Conservation (phyloP, 2,329 filamentous ascomycete genomes). For the Penicillium corylophilum region DNA sequence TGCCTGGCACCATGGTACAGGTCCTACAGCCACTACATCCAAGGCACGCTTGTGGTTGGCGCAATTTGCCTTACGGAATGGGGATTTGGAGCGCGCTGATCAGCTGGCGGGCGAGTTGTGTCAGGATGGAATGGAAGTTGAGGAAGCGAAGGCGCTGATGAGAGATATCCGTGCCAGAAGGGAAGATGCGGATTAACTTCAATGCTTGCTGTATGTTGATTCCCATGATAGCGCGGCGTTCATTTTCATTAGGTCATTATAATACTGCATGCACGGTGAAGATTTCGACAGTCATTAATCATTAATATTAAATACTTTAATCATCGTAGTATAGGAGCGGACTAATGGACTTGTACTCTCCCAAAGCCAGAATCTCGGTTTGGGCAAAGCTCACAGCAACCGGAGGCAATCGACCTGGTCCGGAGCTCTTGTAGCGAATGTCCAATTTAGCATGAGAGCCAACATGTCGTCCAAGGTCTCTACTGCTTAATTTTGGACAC, state of each 20-base stretch:
- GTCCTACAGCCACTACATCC: conserved; percentile 86
- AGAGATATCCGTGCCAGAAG: conserved; percentile 78
- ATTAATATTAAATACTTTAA: background rate
- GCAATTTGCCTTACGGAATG: conserved; percentile 70
- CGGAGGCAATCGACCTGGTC: background rate
- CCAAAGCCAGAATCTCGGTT: conserved; percentile 20
- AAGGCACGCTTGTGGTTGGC: conserved; percentile 95
- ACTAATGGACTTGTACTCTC: conserved; percentile 14
- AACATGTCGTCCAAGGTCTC: background rate
- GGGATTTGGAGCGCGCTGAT: conserved; percentile 74
- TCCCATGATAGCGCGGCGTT: conserved; percentile 12
- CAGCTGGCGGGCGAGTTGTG: conserved; percentile 86
- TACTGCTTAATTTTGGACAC: background rate
- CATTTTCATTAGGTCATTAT: conserved; percentile 1
- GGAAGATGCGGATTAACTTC: conserved; percentile 44
- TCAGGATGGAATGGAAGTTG: conserved; percentile 92
- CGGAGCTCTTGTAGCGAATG: background rate
- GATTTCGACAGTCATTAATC: background rate
- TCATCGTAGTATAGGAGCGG: conserved; percentile 3
- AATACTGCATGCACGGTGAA: background rate
- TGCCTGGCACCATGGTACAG: conserved; percentile 59
- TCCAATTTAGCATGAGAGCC: background rate
- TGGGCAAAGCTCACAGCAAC: conserved; percentile 30
- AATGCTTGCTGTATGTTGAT: background rate
- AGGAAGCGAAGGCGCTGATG: conserved; percentile 92